phyloP scores from a whole-genome alignment of 1,139 yeast species.

The Diutina mesorugosa region DNA sequence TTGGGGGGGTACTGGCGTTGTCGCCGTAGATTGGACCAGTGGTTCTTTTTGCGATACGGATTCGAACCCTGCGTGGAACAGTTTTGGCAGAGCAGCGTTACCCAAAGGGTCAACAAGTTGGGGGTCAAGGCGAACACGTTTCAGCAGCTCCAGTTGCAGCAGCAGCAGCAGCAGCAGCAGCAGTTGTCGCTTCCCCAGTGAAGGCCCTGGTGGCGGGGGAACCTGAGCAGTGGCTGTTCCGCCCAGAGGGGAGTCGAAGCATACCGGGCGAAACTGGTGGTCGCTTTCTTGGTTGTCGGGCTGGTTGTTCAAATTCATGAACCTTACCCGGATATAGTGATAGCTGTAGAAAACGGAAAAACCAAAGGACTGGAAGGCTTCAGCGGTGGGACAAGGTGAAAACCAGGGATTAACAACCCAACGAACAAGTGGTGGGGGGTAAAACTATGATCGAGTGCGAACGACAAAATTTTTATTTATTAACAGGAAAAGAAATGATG shows the following conservation, averaged over 20 bases:
- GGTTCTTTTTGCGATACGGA: neutral
- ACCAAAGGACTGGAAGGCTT: neutral
- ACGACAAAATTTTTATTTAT: conserved; percentile 1
- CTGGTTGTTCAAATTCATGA: conserved; percentile 1
- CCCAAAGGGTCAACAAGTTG: neutral
- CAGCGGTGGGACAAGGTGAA: neutral
- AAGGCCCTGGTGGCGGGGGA: neutral
- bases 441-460: conserved; percentile 1
- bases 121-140: conserved; percentile 1
- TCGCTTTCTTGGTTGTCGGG: conserved; percentile 1
- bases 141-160: neutral
- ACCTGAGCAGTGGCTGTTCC: neutral
- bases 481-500: neutral
- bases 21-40: neutral
- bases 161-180: neutral
- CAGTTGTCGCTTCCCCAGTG: neutral
- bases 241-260: neutral
- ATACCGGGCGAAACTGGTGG: conserved; percentile 2
- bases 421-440: neutral
- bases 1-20: neutral
- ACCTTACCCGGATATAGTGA: neutral
- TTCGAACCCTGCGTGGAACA: neutral
- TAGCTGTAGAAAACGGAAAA: neutral
- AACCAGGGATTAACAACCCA: neutral
- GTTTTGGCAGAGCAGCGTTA: neutral